Base-by-base conservation (phyloP, 495 filamentous ascomycete genomes). In the Penicillium pancosmium region DNA sequence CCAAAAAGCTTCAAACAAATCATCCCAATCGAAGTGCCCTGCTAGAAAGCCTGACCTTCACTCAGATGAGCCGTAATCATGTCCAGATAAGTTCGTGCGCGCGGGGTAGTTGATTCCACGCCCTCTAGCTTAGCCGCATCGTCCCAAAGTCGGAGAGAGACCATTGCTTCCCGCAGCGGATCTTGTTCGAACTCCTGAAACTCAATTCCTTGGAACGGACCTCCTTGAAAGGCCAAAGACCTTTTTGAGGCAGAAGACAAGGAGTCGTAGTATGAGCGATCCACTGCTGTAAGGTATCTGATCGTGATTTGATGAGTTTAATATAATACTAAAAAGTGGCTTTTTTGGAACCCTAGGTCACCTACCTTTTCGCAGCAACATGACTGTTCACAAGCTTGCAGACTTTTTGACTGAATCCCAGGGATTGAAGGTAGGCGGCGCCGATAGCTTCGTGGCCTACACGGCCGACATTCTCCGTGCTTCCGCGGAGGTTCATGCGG, bases 331-430 rank as follows among this genome's bases (percentile, higher is more conserved):
- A 3, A 23, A 23, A 23, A 23, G 23, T 3, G 23, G 23, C 23
- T 4, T 23, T 23, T 23, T 23, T 23, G 23, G 23, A 21, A 23
- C 23, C 23, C 23, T 23, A 23, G 23, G 44, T n/a, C 4, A 59
- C 49, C 44, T 76, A 80, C 66, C 78, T 60, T 59, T 78, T 81
- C 0, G 78, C 77, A 5, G 71, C 70, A 44, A 80, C 78, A 68
- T 80, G 78, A 31, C 73, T 72, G 5, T 68, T 73, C 1, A 80
- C 78, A 7, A 81, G 52, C 11, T 60, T 68, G 27, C 67, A 69
- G 0, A 80, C 74, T 38, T 63, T 70, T 12, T 70, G 65, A 13
- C 72, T 69, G 56, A 79, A 80, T 16, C 77, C 77, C 7, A 79
- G 47, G 1, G 64, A 59, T 2, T 41, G 61, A 6, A 81, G 67